These are phyloP conservation scores for Ceratocystis harringtonii DNA, from an alignment of 2,329 filamentous ascomycete genomes.

Conservation along the genomic window DNA sequence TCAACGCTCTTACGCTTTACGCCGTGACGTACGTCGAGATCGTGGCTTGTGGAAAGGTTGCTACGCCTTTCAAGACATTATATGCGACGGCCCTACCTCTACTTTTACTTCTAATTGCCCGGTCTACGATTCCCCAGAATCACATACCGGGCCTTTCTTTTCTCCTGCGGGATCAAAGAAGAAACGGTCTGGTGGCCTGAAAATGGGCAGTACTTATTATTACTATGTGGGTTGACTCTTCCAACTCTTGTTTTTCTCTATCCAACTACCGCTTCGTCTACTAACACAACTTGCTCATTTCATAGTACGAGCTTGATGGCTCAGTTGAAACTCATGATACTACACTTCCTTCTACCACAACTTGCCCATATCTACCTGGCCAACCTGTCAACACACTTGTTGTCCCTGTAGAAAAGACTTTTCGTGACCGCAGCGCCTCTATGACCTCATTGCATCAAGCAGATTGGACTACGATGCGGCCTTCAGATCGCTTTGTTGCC, in stretches of 20 bases:
- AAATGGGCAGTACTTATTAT: slow-evolving; percentile 88
- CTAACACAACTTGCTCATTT: not conserved
- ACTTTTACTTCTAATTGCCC: not conserved
- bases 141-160: not conserved
- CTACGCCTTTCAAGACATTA: slow-evolving; percentile 72
- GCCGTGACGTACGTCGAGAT: slow-evolving; percentile 61
- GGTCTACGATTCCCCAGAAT: not conserved
- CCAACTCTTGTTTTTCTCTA: slow-evolving; percentile 8
- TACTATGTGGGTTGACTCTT: slow-evolving; percentile 58
- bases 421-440: slow-evolving; percentile 49
- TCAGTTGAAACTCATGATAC: slow-evolving; percentile 63
- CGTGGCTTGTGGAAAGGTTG: slow-evolving; percentile 73
- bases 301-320: slow-evolving; percentile 68
- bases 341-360: slow-evolving; percentile 54
- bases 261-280: not conserved
- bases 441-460: slow-evolving; percentile 42
- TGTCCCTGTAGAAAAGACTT: slow-evolving; percentile 54
- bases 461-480: slow-evolving; percentile 61
- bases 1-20: slow-evolving; percentile 59
- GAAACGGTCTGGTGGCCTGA: slow-evolving; percentile 52
- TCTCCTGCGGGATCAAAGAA: not conserved
- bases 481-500: slow-evolving; percentile 57
- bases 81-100: slow-evolving; percentile 46
- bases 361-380: slow-evolving; percentile 75
- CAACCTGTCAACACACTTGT: slow-evolving; percentile 75